A percentile compares a stretch with the other conserved stretches of the same genome.
These are phyloP conservation scores for Scedosporium aurantiacum DNA, from an alignment of 2,329 filamentous ascomycete genomes.

Conservation along the genomic window DNA sequence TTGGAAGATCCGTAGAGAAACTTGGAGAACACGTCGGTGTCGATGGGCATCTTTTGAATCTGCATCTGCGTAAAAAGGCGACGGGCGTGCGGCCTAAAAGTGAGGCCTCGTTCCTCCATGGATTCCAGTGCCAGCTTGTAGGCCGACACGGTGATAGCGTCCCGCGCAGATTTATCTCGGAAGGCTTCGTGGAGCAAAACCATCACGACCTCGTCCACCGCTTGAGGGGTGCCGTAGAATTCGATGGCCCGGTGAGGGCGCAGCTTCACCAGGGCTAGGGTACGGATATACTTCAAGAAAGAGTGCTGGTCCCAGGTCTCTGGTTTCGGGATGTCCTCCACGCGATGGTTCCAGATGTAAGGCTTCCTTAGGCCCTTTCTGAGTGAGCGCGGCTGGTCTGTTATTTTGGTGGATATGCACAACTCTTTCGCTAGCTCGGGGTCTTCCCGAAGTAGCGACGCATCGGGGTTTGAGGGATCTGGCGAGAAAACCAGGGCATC, in stretches of 20 bases:
- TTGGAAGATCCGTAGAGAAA: conserved; percentile 29
- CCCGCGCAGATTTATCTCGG: conserved; percentile 20
- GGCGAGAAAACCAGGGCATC: conserved; percentile 24
- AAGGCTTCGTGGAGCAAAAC: conserved; percentile 28
- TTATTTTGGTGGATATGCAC: conserved; percentile 23
- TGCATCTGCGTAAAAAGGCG: conserved; percentile 26
- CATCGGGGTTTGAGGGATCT: conserved; percentile 22
- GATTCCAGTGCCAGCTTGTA: conserved; percentile 34
- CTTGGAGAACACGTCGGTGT: conserved; percentile 36
- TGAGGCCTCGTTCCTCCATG: conserved; percentile 20
- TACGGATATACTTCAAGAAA: conserved; percentile 30
- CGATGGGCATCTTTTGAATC: conserved; percentile 26
- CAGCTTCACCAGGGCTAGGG: conserved; percentile 27
- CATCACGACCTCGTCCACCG: conserved; percentile 27
- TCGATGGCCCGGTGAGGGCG: conserved; percentile 19
- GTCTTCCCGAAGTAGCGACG: conserved; percentile 12
- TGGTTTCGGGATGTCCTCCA: conserved; percentile 28
- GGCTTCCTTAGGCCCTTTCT: conserved; percentile 13
- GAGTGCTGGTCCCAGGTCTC: conserved; percentile 27
- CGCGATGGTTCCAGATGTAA: conserved; percentile 22
- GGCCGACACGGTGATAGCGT: conserved; percentile 25
- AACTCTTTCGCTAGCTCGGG: conserved; percentile 20
- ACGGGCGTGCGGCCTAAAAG: conserved; percentile 15
- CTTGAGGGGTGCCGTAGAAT: conserved; percentile 23
- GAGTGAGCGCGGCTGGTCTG: conserved; percentile 15